These are phyloP conservation scores for Phyllosticta citrichinensis DNA, from an alignment of 2,329 filamentous ascomycete genomes.

Conservation along the genomic window DNA sequence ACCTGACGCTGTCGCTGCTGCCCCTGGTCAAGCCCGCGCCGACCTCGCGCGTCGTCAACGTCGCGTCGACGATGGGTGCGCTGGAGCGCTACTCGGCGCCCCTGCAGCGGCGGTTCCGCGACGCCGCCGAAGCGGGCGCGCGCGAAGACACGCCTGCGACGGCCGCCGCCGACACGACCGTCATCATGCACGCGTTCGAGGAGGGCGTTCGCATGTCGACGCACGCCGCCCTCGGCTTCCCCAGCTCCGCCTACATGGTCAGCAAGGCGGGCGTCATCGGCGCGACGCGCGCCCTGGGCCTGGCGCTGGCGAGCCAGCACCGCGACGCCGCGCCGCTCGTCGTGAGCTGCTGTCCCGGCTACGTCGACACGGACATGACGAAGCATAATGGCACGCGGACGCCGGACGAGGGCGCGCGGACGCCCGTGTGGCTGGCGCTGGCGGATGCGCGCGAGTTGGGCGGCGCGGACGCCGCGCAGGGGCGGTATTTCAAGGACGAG, in stretches of 20 bases:
- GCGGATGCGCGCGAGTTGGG: slow-evolving; percentile 27
- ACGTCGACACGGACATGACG: slow-evolving; percentile 39
- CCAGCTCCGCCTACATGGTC: slow-evolving; percentile 40
- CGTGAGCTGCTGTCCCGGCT: slow-evolving; percentile 36
- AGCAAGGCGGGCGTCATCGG: slow-evolving; percentile 37
- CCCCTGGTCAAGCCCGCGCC: slow-evolving; percentile 32
- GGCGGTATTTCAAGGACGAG: slow-evolving; percentile 31
- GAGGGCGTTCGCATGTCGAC: slow-evolving; percentile 35
- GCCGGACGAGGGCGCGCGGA: slow-evolving; percentile 36
- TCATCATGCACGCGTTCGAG: slow-evolving; percentile 41
- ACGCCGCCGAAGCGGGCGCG: slow-evolving; percentile 13
- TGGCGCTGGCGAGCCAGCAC: slow-evolving; percentile 7
- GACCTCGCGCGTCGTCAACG: slow-evolving; percentile 23
- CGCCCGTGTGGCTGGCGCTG: slow-evolving; percentile 34
- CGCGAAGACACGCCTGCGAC: slow-evolving; percentile 15
- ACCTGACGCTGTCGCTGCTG: slow-evolving; percentile 35
- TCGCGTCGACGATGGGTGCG: slow-evolving; percentile 26
- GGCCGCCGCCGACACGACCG: slow-evolving; percentile 20
- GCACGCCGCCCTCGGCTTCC: slow-evolving; percentile 40
- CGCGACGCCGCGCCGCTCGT: slow-evolving; percentile 12
- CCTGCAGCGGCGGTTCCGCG: slow-evolving; percentile 34
- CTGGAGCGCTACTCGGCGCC: slow-evolving; percentile 38
- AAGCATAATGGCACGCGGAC: slow-evolving; percentile 31
- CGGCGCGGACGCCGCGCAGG: slow-evolving; percentile 14
- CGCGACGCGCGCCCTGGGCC: slow-evolving; percentile 30